Evolutionary conservation across 352 stramenopile species (phyloP), one percentile per base, ranked within the genome.

Genomic region (Globisporangium heterothallicum): DNA sequence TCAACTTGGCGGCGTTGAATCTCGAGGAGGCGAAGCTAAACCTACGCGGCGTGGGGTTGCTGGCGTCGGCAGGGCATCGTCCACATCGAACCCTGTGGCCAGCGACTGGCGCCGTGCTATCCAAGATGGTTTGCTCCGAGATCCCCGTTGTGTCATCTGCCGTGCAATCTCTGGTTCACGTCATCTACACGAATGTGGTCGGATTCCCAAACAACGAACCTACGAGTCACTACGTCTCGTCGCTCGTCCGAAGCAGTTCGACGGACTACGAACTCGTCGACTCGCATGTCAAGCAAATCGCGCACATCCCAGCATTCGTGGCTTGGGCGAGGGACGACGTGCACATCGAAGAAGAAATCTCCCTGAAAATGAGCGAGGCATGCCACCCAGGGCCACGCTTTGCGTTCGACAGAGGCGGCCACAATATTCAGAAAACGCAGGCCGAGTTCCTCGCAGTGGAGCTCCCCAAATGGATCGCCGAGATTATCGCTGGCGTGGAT

Each of bases 281-380:
- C 16, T 40, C 64, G 24, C 58, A 73, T 9, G 56, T 58, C 16
- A 59, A 58, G 4, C n/a, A 48, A 35, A 61, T 43, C 14, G 22
- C 40, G 4, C 56, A 66, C 27, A 42, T 78, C 0, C 68, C 73
- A 2, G 54, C 70, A 25, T 68, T 84, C 42, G 43, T 79, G 16
- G 58, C 68, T 7, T 80, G 63, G 60, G 54, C 70, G 8, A 59
- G 55, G 30, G 70, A 92, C 44, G 78, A 92, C 53, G 57, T 53
- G 5, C 66, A 88, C 18, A 84, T 92, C 40, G 68, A 88, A 48
- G 63, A 80, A 27, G 62, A 74, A 16, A 70, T 89, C 36, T 75
- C 71, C 13, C 54, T 58, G 12, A 58, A 69, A 8, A 47, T 68
- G 32, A 72, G 75, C 18, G 61, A 80, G 19, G 49, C 62, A n/a